These are phyloP conservation scores for Ogataea pignaliae DNA, from an alignment of 805 yeast species.

Conservation along the genomic window DNA sequence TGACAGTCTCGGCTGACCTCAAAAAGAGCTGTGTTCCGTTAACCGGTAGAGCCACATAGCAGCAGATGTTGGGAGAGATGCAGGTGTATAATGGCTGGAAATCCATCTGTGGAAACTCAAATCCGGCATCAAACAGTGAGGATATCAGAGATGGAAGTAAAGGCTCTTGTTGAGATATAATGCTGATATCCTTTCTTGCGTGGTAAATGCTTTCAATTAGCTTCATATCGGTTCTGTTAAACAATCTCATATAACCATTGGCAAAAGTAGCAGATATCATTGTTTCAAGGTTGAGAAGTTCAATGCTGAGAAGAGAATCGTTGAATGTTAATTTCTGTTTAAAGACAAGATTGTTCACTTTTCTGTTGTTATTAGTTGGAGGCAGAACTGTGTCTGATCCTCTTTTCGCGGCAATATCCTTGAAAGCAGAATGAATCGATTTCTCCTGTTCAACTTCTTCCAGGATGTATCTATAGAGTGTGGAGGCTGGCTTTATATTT, in stretches of 20 bases:
- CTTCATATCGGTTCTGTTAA: constrained; percentile 35
- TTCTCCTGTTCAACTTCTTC: constrained; percentile 12
- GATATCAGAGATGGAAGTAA: constrained; percentile 32
- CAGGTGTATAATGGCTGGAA: constrained; percentile 33
- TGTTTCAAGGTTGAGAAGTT: constrained; percentile 36
- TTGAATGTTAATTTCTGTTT: constrained; percentile 22
- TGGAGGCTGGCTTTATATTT: constrained; percentile 15
- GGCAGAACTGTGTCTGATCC: constrained; percentile 8
- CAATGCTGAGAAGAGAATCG: constrained; percentile 26
- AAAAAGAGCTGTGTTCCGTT: constrained; percentile 19
- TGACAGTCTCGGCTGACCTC: constrained; percentile 17
- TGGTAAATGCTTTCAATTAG: constrained; percentile 16
- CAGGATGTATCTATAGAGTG: constrained; percentile 24
- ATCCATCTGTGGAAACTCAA: constrained; percentile 37
- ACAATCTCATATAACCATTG: constrained; percentile 42
- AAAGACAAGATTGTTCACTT: constrained; percentile 10
- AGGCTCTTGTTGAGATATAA: constrained; percentile 2
- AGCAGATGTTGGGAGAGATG: constrained; percentile 49
- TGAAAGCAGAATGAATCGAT: constrained; percentile 22
- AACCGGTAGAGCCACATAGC: constrained; percentile 32
- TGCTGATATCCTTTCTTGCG: constrained; percentile 1
- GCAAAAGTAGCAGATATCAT: constrained; percentile 36
- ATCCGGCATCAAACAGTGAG: constrained; percentile 52
- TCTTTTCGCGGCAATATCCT: constrained; percentile 18
- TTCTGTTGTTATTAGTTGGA: neutral